Base-by-base conservation (phyloP, 1,139 yeast genomes). In the Geotrichum histeridarum region DNA sequence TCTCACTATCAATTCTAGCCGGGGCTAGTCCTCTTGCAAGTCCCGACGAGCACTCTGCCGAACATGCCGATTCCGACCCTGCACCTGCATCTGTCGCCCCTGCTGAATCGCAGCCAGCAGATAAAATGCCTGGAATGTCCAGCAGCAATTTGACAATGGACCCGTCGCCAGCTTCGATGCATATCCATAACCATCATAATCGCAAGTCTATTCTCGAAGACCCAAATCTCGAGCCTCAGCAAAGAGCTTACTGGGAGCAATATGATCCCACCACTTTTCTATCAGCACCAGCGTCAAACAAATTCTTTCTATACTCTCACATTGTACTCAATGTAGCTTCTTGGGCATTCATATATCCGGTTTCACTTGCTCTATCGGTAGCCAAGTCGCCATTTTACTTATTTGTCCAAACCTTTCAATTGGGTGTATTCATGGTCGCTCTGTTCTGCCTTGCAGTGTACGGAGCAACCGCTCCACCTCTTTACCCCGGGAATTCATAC, bases 251-350 rank as follows among this genome's bases (percentile, higher is more conserved):
- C 69, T 91, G 98, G 98, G 84, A 83, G 54, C 69, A 70, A 39
- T 91, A 89, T 70, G 82, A 86, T 64, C 81, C 95, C n/a, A 84
- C 94, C 6, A 85, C 89, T 12, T 90, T 79, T 68, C 80, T 88
- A 70, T 81, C 79, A 11, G 59, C 67, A 15, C 60, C 61, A 9
- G 71, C 81, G n/a, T 69, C 75, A 4, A 78, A 78, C 60, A 77
- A 79, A 57, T 59, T 74, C n/a, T 77, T 83, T 1, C 72, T 91
- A 48, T 73, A 76, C 62, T 64, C 76, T 48, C 98, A 91, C 64
- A 72, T 83, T 8, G 64, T 67, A 1, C 66, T 81, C 17, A 71
- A 82, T 27, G 52, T 75, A 2, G 9, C 75, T 0, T 70, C 86
- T 0, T 77, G 82, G 61, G 68, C 82, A 15, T 64, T 85, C 35